Percentiles rank a stretch among this genome's conserved stretches.
Conservation (phyloP, 1,284 basidiomycete genomes). For the Malassezia japonica region DNA sequence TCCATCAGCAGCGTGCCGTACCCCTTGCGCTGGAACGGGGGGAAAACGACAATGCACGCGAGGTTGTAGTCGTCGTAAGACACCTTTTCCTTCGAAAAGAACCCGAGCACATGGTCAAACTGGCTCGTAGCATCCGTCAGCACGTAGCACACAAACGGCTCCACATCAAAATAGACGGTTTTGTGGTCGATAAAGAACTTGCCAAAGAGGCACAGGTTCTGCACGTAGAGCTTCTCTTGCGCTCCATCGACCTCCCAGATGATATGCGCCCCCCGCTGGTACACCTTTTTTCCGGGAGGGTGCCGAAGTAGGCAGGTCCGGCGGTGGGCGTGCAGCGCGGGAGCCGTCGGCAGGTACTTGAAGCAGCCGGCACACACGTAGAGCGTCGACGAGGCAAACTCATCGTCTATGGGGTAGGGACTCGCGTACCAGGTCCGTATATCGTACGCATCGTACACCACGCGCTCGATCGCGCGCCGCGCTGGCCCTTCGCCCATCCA, state of each 20-base stretch:
- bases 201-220: slow-evolving; percentile 87
- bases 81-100: slow-evolving; percentile 93
- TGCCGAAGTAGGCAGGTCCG: slow-evolving; percentile 62
- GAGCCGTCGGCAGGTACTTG: slow-evolving; percentile 67
- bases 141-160: slow-evolving; percentile 71
- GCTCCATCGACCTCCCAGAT: slow-evolving; percentile 95
- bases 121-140: slow-evolving; percentile 68
- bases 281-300: slow-evolving; percentile 83
- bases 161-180: slow-evolving; percentile 81
- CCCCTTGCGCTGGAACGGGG: slow-evolving; percentile 78
- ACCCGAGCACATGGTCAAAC: slow-evolving; percentile 75
- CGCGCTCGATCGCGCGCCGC: slow-evolving; percentile 18
- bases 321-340: slow-evolving; percentile 46
- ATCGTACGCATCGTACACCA: slow-evolving; percentile 42
- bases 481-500: slow-evolving; percentile 2
- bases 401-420: slow-evolving; percentile 43
- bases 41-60: slow-evolving; percentile 89
- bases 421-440: slow-evolving; percentile 48
- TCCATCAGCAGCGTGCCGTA: slow-evolving; percentile 95
- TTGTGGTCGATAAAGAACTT: slow-evolving; percentile 99
- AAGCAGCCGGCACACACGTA: slow-evolving; percentile 83
- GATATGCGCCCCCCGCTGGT: slow-evolving; percentile 74
- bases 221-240: slow-evolving; percentile 74
- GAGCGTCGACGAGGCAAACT: slow-evolving; percentile 14
- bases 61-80: slow-evolving; percentile 96